These are phyloP conservation scores for Petasospora rhodanensis DNA, from an alignment of 1,139 yeast genomes.

Conservation along the genomic window DNA sequence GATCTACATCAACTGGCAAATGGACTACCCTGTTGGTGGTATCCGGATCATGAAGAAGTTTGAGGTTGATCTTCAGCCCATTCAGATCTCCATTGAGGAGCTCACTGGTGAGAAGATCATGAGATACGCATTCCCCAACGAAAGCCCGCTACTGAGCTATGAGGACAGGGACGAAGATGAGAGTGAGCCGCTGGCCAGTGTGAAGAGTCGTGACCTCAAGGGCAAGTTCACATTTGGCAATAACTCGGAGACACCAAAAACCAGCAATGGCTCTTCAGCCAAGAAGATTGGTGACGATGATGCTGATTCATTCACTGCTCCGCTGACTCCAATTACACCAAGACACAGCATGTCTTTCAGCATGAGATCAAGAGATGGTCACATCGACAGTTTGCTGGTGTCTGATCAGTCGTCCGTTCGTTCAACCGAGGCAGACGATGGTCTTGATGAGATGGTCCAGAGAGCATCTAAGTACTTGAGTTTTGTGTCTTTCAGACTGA, in stretches of 20 bases:
- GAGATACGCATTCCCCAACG: constrained; percentile 51
- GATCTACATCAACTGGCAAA: constrained; percentile 53
- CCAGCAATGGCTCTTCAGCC: too few species aligned
- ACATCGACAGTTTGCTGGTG: constrained; percentile 6
- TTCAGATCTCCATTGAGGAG: constrained; percentile 57
- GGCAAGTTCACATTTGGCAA: too few species aligned
- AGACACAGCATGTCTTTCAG: constrained; percentile 8
- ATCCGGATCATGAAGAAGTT: constrained; percentile 55
- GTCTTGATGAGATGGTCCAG: constrained; percentile 50
- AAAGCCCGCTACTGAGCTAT: constrained; percentile 15
- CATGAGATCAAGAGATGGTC: constrained; percentile 6
- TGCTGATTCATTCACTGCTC: not conserved
- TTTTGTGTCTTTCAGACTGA: constrained; percentile 44
- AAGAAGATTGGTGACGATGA: too few species aligned
- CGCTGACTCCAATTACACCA: constrained; percentile 3
- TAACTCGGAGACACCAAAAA: too few species aligned
- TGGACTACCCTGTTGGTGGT: constrained; percentile 67
- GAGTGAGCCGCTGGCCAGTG: too few species aligned
- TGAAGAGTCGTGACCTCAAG: too few species aligned
- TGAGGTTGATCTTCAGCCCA: constrained; percentile 48
- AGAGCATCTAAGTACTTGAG: constrained; percentile 57
- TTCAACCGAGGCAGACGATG: constrained; percentile 16
- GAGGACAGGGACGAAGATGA: constrained; percentile 11
- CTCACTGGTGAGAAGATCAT: constrained; percentile 52
- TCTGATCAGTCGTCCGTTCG: not conserved